Evolutionary conservation across 1,284 basidiomycete genomes (phyloP).

Genomic region (Naganishia cerealis): DNA sequence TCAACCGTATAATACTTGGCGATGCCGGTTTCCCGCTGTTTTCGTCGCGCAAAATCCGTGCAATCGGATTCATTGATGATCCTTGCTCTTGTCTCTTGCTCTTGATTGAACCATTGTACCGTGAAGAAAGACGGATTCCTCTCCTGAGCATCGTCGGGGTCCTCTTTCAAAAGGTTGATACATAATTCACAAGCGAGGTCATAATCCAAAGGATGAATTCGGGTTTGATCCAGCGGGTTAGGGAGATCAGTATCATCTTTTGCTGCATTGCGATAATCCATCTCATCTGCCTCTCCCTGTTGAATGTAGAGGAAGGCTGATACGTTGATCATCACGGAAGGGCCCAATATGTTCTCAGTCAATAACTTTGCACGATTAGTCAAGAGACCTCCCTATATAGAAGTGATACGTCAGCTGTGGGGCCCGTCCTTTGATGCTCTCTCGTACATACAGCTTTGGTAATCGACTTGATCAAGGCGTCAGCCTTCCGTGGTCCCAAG

Average conservation of each 20-base stretch:
- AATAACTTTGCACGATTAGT: constrained; percentile 82
- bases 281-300: constrained; percentile 59
- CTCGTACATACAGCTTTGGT: constrained; percentile 62
- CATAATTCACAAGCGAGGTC: constrained; percentile 98
- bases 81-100: constrained; percentile 71
- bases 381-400: constrained; percentile 71
- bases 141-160: constrained; percentile 89
- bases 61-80: constrained; percentile 93
- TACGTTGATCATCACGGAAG: constrained; percentile 85
- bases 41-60: constrained; percentile 87
- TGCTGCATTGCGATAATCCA: constrained; percentile 34
- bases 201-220: constrained; percentile 97
- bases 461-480: constrained; percentile 79
- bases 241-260: constrained; percentile 60
- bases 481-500: constrained; percentile 91
- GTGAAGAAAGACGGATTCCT: constrained; percentile 69
- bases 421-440: constrained; percentile 23
- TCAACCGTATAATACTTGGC: constrained; percentile 85
- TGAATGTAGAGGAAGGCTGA: constrained; percentile 85
- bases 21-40: constrained; percentile 66
- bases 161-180: constrained; percentile 89
- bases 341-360: constrained; percentile 72
- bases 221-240: constrained; percentile 91
- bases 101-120: constrained; percentile 24
- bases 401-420: constrained; percentile 18